Evolutionary conservation across 1,284 basidiomycete species (phyloP).

Genomic region (Phlebopus sp.): DNA sequence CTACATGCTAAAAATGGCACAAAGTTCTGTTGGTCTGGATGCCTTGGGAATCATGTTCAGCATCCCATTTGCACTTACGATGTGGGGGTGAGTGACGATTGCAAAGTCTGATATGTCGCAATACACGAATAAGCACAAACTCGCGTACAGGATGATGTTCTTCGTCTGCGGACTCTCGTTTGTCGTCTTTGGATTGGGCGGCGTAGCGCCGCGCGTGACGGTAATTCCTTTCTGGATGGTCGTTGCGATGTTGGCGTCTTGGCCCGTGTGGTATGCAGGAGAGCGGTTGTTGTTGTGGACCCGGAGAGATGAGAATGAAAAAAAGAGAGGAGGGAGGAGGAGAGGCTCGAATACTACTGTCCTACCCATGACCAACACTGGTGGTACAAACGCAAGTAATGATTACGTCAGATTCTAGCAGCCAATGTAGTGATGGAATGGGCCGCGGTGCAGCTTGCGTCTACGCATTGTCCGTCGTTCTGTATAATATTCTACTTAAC

Average conservation of each 20-base stretch:
- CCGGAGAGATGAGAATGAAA: not conserved
- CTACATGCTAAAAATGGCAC: slow-evolving; percentile 6
- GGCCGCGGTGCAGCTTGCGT: no score
- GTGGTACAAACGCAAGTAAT: no score
- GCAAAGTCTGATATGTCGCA: not conserved
- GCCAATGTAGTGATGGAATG: no score
- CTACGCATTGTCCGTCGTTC: no score
- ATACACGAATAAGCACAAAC: not conserved
- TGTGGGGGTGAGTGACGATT: slow-evolving; percentile 20
- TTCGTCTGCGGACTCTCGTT: slow-evolving; percentile 5
- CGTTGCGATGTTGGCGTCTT: not conserved
- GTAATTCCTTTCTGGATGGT: not conserved
- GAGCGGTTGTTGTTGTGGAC: not conserved
- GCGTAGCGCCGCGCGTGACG: not conserved
- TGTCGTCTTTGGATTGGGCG: not conserved
- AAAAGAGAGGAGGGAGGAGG: no score
- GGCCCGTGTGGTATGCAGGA: not conserved
- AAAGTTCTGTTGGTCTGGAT: slow-evolving; percentile 9
- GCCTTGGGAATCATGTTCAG: slow-evolving; percentile 28
- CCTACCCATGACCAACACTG: no score
- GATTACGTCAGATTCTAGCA: no score
- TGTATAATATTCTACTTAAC: no score
- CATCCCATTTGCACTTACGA: slow-evolving; percentile 29
- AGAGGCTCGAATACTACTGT: no score
- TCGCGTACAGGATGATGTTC: slow-evolving; percentile 2